These are phyloP conservation scores for Limonium bicolor DNA, from an alignment of 148 eudicot genomes.

Conservation along the genomic window DNA sequence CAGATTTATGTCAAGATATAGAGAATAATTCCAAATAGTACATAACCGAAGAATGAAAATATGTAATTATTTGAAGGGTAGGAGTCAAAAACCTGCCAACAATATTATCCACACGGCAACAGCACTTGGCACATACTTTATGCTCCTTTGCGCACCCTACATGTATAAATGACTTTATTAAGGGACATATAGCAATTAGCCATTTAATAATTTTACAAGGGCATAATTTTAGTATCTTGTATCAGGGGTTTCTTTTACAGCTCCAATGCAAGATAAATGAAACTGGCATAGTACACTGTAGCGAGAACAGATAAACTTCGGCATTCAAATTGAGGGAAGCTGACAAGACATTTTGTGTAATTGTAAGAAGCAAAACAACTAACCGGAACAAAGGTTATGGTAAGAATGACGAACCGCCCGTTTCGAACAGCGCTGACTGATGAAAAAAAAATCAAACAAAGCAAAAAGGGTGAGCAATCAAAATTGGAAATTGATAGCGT, in stretches of 20 bases:
- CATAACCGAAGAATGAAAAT: not conserved
- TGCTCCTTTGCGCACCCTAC: constrained; percentile 91
- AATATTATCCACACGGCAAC: constrained; percentile 39
- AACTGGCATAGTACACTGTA: not conserved
- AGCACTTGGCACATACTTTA: constrained; percentile 82
- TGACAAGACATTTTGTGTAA: too few species aligned
- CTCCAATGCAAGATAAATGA: too few species aligned
- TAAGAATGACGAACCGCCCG: constrained; percentile 87
- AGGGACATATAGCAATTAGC: too few species aligned
- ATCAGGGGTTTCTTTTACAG: too few species aligned
- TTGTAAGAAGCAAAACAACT: too few species aligned
- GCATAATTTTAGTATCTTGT: too few species aligned
- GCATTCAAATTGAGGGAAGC: too few species aligned
- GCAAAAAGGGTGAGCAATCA: not conserved
- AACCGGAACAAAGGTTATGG: constrained; percentile 76
- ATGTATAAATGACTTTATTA: too few species aligned
- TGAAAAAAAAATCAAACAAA: not conserved
- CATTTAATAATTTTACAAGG: too few species aligned
- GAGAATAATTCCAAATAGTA: too few species aligned
- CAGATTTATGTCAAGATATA: too few species aligned
- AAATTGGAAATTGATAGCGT: not conserved
- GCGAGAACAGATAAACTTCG: too few species aligned
- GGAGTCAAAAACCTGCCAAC: constrained; percentile 52
- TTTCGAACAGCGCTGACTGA: constrained; percentile 75
- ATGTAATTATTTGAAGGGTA: not conserved